Evolutionary conservation across 2,329 filamentous ascomycete species (phyloP), one percentile per base, ranked within the genome.

Genomic region (Ceratocystis papillata): DNA sequence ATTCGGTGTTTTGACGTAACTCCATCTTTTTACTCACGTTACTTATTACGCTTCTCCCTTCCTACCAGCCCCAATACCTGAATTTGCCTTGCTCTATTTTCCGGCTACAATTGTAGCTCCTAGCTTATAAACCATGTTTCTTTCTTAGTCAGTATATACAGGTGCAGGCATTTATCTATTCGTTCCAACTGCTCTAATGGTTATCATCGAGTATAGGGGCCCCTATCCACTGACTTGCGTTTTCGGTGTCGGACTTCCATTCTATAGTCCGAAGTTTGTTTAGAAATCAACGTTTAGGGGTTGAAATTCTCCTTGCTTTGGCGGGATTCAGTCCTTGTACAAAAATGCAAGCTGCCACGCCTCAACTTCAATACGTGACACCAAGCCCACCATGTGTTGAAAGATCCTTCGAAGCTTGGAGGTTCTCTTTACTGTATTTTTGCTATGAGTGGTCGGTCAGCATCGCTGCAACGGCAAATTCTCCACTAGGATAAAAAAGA

Each of bases 171-270:
- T 12, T 5, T 53, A 3, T 53, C 1, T 20, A 48, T 48, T 20
- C 12, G 45, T 17, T 8, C 10, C 5, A 48, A 17, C 15, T 20
- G 46, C 46, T 17, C 8, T 48, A 6, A 8, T 30, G 45, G 62
- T 30, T n/a, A 4, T 2, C 4, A 33, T 37, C 28, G 33, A 37
- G 48, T 10, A 8, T 25, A 5, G 48, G 22, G 4, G 17, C 46
- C 33, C 8, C 33, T 20, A 50, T 50, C 17, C 28, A 44, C 20
- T 12, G 7, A 55, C 17, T 41, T 61, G 45, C 59, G 37, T 63
- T 30, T 25, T 48, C 17, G 28, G 48, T 46, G 30, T 55, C 65
- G 65, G 65, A 66, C 65, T 63, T 66, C 65, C 61, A 65, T 45
- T 37, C 20, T 37, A 48, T 46, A 44, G 50, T 66, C 65, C 65